phyloP scores from a whole-genome alignment of 495 filamentous ascomycete genomes.

The Hyaloscypha variabilis region DNA sequence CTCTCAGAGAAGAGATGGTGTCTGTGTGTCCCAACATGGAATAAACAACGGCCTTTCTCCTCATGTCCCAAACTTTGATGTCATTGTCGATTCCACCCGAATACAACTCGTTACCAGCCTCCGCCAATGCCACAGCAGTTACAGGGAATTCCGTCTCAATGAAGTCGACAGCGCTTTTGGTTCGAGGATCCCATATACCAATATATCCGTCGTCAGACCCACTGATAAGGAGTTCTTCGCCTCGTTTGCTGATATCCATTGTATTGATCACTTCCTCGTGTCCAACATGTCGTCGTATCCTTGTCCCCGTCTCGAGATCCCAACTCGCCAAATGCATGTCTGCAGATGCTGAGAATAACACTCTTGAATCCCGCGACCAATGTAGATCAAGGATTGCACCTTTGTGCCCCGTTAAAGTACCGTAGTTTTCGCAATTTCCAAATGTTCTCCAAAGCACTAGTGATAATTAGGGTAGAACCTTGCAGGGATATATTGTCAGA shows the following conservation, averaged over 20 bases:
- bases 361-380: conserved; percentile 92
- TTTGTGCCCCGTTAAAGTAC: conserved; percentile 82
- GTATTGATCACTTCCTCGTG: conserved; percentile 95
- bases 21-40: conserved; percentile 89
- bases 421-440: conserved; percentile 92
- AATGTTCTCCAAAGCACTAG: conserved; percentile 91
- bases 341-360: conserved; percentile 91
- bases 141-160: conserved; percentile 92
- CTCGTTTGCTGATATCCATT: conserved; percentile 82
- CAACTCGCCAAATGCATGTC: conserved; percentile 92
- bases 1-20: conserved; percentile 83
- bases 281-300: conserved; percentile 88
- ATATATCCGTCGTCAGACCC: conserved; percentile 93
- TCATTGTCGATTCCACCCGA: conserved; percentile 96
- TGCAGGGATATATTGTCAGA: background rate
- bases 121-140: conserved; percentile 85
- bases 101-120: conserved; percentile 94
- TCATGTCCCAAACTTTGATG: conserved; percentile 95
- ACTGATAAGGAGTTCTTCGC: conserved; percentile 85
- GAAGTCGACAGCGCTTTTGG: conserved; percentile 85
- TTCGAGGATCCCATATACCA: conserved; percentile 94
- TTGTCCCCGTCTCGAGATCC: conserved; percentile 84
- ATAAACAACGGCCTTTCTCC: conserved; percentile 86
- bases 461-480: conserved; percentile 20
- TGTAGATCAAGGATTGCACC: conserved; percentile 89